A percentile compares a stretch with the other conserved stretches of the same genome.
These are phyloP conservation scores for Pterocarpus macrocarpus DNA, from an alignment of 306 rosid genomes.

Conservation along the genomic window DNA sequence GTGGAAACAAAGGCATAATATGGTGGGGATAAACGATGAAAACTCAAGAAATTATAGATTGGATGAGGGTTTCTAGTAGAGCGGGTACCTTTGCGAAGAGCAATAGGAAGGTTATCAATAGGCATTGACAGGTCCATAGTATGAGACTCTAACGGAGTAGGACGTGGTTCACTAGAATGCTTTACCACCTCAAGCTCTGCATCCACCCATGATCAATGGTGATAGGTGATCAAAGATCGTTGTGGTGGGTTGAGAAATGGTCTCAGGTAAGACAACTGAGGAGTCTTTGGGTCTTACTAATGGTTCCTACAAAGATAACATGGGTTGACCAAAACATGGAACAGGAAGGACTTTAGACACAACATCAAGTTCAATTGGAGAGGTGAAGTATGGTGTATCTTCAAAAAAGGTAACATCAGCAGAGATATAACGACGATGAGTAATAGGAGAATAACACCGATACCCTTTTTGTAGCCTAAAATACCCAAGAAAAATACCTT, in stretches of 20 bases:
- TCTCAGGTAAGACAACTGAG: too few species aligned
- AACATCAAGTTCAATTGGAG: neutral
- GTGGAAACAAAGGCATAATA: neutral
- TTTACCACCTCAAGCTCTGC: neutral
- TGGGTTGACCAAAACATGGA: neutral
- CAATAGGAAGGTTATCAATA: too few species aligned
- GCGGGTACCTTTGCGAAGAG: neutral
- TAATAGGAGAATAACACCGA: too few species aligned
- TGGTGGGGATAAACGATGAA: neutral
- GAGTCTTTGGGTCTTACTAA: too few species aligned
- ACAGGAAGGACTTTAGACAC: neutral
- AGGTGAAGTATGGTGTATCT: neutral
- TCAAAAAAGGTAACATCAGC: neutral
- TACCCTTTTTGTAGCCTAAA: too few species aligned
- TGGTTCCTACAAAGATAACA: neutral
- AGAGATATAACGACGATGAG: too few species aligned
- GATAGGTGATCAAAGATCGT: neutral
- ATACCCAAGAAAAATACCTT: neutral
- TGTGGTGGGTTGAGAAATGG: too few species aligned
- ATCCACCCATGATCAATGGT: too few species aligned
- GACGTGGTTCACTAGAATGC: neutral
- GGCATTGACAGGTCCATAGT: too few species aligned
- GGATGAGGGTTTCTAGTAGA: neutral
- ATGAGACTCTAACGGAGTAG: neutral
- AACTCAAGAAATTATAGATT: neutral